Evolutionary conservation across 768 basidiomycete species (phyloP), one percentile per base, ranked within the genome.

Genomic region (Rhizopogon sp.): DNA sequence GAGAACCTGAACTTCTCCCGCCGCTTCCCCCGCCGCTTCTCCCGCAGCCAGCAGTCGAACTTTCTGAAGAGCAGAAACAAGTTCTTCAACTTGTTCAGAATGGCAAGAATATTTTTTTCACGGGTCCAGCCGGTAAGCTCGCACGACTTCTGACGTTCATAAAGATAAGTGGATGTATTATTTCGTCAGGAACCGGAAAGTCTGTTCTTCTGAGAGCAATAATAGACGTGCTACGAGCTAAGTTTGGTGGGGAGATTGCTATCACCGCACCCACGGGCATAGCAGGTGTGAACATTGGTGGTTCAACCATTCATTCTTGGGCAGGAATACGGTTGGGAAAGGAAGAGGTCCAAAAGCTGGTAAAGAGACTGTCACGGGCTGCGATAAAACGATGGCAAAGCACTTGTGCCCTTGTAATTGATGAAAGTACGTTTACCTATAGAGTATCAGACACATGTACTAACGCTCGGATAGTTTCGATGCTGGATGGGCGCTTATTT

Each of bases 261-360:
- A 70, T 90, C 41, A 89, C 87, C 0, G 87, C 87, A 6, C 79
- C 83, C 1, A 83, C 82, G 10, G 82, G 82, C 6, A 77, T 84
- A 45, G 87, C 88, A 7, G 84, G 82, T 5, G 68, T 84, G 52
- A 88, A 88, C 59, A 87, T 90, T 47, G 83, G 83, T 2, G 88
- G 88, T 4, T 72, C 71, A 4, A 89, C 88, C 0, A 66, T 90
- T 3, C 86, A 89, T 52, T 82, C 82, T 3, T 83, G 76, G 72
- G 82, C 82, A 29, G 87, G 87, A 0, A 80, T 87, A 33, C 78
- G 85, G 1, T 64, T 83, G 5, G 88, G 83, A 2, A 78, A 78
- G 44, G 82, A 83, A 40, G 59, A 66, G 0, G 66, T 70, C 1
- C 70, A 81, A 3, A 55, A 66, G 0, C 67, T 88, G 6, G 70